These are phyloP conservation scores for Fistulifera pelliculosa DNA, from an alignment of 108 stramenopile species.

Conservation along the genomic window DNA sequence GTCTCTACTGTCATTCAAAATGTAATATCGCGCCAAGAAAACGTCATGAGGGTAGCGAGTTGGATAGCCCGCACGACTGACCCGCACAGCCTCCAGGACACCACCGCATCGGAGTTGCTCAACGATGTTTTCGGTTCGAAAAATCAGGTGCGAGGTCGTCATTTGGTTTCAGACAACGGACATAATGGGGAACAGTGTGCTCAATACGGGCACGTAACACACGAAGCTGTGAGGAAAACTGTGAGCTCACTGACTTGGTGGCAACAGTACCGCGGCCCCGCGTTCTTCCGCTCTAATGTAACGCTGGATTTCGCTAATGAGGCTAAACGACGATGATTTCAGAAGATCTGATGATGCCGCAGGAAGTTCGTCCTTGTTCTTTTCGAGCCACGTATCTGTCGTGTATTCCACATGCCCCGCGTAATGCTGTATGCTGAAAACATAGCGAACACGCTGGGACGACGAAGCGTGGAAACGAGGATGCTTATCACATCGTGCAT, in stretches of 20 bases:
- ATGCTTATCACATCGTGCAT: slow-evolving; percentile 71
- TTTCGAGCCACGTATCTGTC: slow-evolving; percentile 77
- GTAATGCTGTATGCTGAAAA: slow-evolving; percentile 86
- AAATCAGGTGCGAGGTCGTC: slow-evolving; percentile 68
- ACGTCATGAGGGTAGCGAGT: slow-evolving; percentile 83
- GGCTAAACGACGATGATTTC: slow-evolving; percentile 51
- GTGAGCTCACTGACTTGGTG: slow-evolving; percentile 71
- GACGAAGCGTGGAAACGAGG: slow-evolving; percentile 56
- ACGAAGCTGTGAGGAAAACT: slow-evolving; percentile 77
- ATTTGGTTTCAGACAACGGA: slow-evolving; percentile 90
- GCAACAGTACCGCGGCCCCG: slow-evolving; percentile 68
- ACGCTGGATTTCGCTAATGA: slow-evolving; percentile 41
- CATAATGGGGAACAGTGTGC: slow-evolving; percentile 77
- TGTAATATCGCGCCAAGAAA: slow-evolving; percentile 69
- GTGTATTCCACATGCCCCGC: slow-evolving; percentile 85
- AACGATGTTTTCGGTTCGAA: slow-evolving; percentile 85
- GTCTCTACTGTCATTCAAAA: slow-evolving; percentile 52
- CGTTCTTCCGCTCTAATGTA: slow-evolving; percentile 66
- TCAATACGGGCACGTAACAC: slow-evolving; percentile 79
- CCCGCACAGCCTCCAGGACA: slow-evolving; percentile 93
- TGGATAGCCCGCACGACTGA: slow-evolving; percentile 93
- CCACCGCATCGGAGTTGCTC: slow-evolving; percentile 92
- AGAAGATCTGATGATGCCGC: slow-evolving; percentile 59
- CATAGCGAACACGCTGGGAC: slow-evolving; percentile 58
- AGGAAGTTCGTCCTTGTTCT: slow-evolving; percentile 86